These are phyloP conservation scores for Zarea fungicola DNA, from an alignment of 2,329 filamentous ascomycete species.

Conservation along the genomic window DNA sequence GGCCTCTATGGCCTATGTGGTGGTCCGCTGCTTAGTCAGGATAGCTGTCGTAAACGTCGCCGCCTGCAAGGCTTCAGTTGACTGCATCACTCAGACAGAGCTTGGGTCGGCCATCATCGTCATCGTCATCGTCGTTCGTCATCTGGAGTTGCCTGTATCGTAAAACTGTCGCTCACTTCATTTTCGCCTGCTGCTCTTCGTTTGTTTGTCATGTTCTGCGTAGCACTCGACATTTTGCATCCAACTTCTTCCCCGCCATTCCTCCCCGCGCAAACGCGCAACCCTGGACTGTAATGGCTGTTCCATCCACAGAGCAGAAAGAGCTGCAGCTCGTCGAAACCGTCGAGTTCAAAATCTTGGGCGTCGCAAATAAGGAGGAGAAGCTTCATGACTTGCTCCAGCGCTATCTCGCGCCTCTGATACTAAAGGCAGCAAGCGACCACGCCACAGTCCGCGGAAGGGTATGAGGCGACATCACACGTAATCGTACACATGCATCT, in stretches of 20 bases:
- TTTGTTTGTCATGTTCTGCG: neutral
- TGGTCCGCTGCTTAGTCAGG: conserved; percentile 4
- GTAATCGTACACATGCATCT: neutral
- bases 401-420: conserved; percentile 72
- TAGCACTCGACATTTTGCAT: neutral
- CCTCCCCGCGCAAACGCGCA: neutral
- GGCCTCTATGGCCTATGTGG: neutral
- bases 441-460: conserved; percentile 76
- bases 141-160: neutral
- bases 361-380: conserved; percentile 73
- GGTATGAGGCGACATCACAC: conserved; percentile 32
- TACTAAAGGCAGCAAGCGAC: conserved; percentile 82
- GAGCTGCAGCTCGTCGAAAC: conserved; percentile 81
- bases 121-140: neutral
- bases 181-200: neutral
- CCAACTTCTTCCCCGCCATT: neutral
- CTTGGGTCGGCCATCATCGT: no score
- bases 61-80: conserved; percentile 11
- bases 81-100: conserved; percentile 5
- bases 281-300: conserved; percentile 28
- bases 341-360: conserved; percentile 75
- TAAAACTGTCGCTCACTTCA: neutral
- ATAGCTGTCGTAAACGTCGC: conserved; percentile 7
- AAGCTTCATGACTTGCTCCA: conserved; percentile 76
- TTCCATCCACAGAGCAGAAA: conserved; percentile 50